A percentile compares a stretch with the other conserved stretches of the same genome.
Conservation (phyloP, 805 yeast species). For the Nakazawaea holstii region DNA sequence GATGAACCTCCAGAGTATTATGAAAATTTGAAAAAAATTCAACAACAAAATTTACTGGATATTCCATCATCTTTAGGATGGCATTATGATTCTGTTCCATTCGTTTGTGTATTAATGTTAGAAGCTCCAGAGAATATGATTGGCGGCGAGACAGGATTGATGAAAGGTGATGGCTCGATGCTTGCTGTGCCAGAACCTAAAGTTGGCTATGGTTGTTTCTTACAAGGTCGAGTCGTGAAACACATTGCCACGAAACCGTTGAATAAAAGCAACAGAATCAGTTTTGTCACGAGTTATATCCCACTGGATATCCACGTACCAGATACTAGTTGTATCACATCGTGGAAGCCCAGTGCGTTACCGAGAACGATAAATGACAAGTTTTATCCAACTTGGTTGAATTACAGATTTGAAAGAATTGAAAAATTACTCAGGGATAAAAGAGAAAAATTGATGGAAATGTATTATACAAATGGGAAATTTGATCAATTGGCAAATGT, state of each 20-base stretch:
- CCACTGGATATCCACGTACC: conserved; percentile 21
- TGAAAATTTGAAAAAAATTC: conserved; percentile 14
- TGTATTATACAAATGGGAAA: conserved; percentile 15
- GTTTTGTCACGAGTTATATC: conserved; percentile 24
- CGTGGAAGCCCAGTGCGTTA: conserved; percentile 26
- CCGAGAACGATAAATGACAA: conserved; percentile 26
- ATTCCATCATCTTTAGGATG: conserved; percentile 42
- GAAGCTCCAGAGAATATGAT: conserved; percentile 40
- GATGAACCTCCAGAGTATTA: conserved; percentile 4
- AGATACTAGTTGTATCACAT: conserved; percentile 26
- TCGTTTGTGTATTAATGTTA: conserved; percentile 44
- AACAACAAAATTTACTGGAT: conserved; percentile 24
- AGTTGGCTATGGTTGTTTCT: conserved; percentile 39
- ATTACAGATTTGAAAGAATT: conserved; percentile 23
- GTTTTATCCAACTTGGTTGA: conserved; percentile 29
- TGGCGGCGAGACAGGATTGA: conserved; percentile 46
- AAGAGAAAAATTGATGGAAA: conserved; percentile 16
- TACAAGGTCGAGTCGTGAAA: conserved; percentile 40
- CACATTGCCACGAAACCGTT: conserved; percentile 43
- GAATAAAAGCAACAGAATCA: conserved; percentile 27
- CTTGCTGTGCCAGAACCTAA: conserved; percentile 33
- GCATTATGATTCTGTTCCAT: conserved; percentile 41
- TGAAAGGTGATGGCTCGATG: conserved; percentile 32
- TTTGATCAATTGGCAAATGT: conserved; percentile 25
- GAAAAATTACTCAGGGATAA: conserved; percentile 20